A percentile compares a stretch with the other conserved stretches of the same genome.
Evolutionary conservation across 1,139 yeast species (phyloP).

Genomic region (Diutina ranongensis): DNA sequence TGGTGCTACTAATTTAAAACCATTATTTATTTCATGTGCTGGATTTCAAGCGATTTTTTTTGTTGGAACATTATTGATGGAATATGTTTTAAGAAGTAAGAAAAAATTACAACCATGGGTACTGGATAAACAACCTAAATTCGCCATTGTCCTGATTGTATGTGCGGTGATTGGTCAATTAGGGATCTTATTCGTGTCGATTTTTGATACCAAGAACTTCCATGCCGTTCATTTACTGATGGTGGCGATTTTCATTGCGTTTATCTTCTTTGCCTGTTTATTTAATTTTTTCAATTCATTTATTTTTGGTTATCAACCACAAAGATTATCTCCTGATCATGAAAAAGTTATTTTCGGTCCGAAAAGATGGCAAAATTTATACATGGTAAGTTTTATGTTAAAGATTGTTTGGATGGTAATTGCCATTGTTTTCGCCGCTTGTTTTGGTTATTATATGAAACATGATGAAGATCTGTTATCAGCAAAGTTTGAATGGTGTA

Average conservation of each 20-base stretch:
- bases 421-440: constrained; percentile 63
- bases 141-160: constrained; percentile 39
- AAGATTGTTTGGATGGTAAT: constrained; percentile 55
- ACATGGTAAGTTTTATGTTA: constrained; percentile 38
- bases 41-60: constrained; percentile 72
- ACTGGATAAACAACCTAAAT: constrained; percentile 33
- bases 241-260: constrained; percentile 66
- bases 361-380: constrained; percentile 26
- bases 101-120: constrained; percentile 45
- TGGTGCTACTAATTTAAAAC: constrained; percentile 78
- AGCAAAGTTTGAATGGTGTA: constrained; percentile 70
- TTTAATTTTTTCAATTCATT: constrained; percentile 51
- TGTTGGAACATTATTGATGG: constrained; percentile 53
- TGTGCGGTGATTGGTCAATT: constrained; percentile 59
- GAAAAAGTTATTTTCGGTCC: constrained; percentile 30
- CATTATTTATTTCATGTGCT: constrained; percentile 71
- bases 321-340: constrained; percentile 29
- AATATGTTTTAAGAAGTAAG: constrained; percentile 39
- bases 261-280: constrained; percentile 51
- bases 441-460: constrained; percentile 44
- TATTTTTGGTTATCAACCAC: constrained; percentile 45
- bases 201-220: constrained; percentile 55
- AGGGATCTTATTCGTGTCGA: constrained; percentile 65
- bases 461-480: constrained; percentile 28
- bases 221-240: constrained; percentile 54